Evolutionary conservation across 495 filamentous ascomycete species (phyloP), one percentile per base, ranked within the genome.

Genomic region (Annulohypoxylon moriforme): DNA sequence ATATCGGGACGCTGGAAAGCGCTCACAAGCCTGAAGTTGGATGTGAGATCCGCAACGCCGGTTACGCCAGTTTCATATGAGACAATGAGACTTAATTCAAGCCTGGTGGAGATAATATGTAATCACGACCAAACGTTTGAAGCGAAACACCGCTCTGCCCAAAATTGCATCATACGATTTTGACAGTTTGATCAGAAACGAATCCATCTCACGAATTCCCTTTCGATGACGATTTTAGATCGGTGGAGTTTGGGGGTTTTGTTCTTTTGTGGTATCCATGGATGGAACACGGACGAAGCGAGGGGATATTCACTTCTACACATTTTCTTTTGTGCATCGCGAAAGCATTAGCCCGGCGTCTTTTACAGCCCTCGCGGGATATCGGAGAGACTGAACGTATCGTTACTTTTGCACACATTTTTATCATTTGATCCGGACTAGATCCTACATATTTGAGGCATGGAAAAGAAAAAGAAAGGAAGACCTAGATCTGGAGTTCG

Each of bases 1-100:
- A 85, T 59, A 83, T 89, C 20, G 83, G 87, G 42, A 80, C 85
- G 75, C 75, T 90, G 18, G 83, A 87, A 71, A 86, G 83, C 57
- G 40, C 55, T 59, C 73, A 76, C 33, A 75, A 62, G 61, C 68
- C 60, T 8, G 77, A 74, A 57, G 68, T 47, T 64, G 72, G 68
- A 34, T 75, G 62, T 25, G 69, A 62, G 60, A 70, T 67, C 59
- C 72, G 60, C 47, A 64, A 75, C 22, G 72, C 69, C 18, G 70
- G 75, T 18, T 77, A 75, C 22, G 69, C 69, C 24, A 72, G 75
- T 24, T 77, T 77, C 44, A 77, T 77, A 42, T 77, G 61, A 71
- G 40, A 50, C 9, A 46, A 58, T 10, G 33, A 53, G 27, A 34
- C 36, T 56, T 5, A 29, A 11, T 46, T 1, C 14, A 44, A 52